These are phyloP conservation scores for Trichoderma simmonsii DNA, from an alignment of 2,329 filamentous ascomycete genomes.

Conservation along the genomic window DNA sequence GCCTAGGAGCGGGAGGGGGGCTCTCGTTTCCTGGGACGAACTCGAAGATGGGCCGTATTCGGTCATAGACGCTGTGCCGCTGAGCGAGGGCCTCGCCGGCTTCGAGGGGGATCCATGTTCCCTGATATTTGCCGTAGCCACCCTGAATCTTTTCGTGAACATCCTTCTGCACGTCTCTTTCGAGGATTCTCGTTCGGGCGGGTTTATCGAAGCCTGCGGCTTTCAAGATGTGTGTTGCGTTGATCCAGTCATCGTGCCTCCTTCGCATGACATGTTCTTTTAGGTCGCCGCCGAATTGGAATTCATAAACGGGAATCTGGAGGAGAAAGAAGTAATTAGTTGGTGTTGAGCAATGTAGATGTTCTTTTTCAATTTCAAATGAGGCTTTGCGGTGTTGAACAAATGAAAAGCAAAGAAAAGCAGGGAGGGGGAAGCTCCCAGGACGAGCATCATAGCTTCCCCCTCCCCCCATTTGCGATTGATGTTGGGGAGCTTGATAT, in stretches of 20 bases:
- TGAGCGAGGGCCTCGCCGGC: slow-evolving; percentile 78
- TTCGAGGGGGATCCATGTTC: slow-evolving; percentile 91
- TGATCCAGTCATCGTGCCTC: slow-evolving; percentile 93
- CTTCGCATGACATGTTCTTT: slow-evolving; percentile 94
- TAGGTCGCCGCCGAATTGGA: slow-evolving; percentile 74
- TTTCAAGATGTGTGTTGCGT: slow-evolving; percentile 98
- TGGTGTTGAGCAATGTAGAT: not conserved
- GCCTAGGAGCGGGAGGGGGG: slow-evolving; percentile 89
- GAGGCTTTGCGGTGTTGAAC: not conserved
- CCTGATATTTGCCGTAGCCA: slow-evolving; percentile 98
- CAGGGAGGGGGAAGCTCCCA: not conserved
- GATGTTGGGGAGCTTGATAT: not conserved
- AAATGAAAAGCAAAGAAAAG: not conserved
- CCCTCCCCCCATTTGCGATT: not conserved
- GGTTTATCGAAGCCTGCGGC: slow-evolving; percentile 97
- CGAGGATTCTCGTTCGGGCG: slow-evolving; percentile 87
- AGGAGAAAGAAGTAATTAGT: not conserved
- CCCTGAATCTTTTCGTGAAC: slow-evolving; percentile 97
- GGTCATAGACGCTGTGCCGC: slow-evolving; percentile 82
- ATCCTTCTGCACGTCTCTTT: slow-evolving; percentile 95
- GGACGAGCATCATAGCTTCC: not conserved
- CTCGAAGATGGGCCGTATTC: slow-evolving; percentile 84
- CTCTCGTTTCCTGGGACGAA: slow-evolving; percentile 80
- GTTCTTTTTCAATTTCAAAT: not conserved
- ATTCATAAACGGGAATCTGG: slow-evolving; percentile 93